Conservation (phyloP, 2,329 filamentous ascomycete genomes). For the Fusarium sp. region DNA sequence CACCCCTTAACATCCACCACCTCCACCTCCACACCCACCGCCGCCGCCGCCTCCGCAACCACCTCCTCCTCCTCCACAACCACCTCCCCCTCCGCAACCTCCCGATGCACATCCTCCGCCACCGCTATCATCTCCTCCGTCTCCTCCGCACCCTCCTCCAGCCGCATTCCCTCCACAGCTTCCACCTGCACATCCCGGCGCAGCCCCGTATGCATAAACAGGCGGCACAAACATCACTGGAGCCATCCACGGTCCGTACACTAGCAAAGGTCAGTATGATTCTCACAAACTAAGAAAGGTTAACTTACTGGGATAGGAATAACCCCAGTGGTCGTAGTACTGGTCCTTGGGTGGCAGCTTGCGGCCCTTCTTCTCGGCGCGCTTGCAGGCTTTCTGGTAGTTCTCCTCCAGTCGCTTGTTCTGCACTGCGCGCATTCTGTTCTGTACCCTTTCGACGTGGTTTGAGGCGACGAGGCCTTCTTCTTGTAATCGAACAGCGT, state of each 20-base stretch:
- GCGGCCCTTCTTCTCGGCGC: slow-evolving; percentile 64
- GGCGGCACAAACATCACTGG: slow-evolving; percentile 59
- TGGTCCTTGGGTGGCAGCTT: slow-evolving; percentile 61
- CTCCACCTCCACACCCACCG: background rate
- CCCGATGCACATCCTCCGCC: slow-evolving; percentile 8
- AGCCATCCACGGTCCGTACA: slow-evolving; percentile 63
- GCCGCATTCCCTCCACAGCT: slow-evolving; percentile 63
- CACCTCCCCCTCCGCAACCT: slow-evolving; percentile 9
- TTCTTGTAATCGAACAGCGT: slow-evolving; percentile 62
- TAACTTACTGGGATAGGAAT: slow-evolving; percentile 58
- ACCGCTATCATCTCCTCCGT: slow-evolving; percentile 34
- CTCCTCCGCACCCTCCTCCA: slow-evolving; percentile 54
- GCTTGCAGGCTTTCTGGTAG: slow-evolving; percentile 67
- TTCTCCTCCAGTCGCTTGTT: slow-evolving; percentile 62
- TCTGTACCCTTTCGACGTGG: slow-evolving; percentile 18
- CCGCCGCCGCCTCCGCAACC: background rate
- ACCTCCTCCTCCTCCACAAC: slow-evolving; percentile 4
- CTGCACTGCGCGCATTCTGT: slow-evolving; percentile 34
- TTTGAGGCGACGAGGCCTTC: slow-evolving; percentile 15
- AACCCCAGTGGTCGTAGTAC: slow-evolving; percentile 69
- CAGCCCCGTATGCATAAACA: slow-evolving; percentile 54
- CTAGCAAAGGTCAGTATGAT: background rate
- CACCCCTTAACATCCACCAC: background rate
- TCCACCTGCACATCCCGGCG: slow-evolving; percentile 59
- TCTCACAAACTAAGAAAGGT: rapidly evolving